A percentile compares a stretch with the other conserved stretches of the same genome.
Conservation (phyloP, 345 rosid genomes). For the Salix purpurea region DNA sequence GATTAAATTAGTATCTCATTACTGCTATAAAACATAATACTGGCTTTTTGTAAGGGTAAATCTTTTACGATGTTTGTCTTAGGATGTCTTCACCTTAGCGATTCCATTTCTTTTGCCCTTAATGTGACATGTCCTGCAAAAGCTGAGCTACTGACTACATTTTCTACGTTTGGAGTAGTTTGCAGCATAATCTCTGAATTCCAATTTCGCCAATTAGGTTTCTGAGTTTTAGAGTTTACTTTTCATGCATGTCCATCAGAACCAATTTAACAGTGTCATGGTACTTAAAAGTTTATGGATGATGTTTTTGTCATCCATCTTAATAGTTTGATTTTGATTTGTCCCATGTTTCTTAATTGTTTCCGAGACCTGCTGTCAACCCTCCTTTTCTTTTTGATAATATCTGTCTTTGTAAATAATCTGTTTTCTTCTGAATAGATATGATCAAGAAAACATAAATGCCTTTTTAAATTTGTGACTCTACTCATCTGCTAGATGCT, state of each 20-base stretch:
- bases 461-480: background rate
- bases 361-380: background rate
- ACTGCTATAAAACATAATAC: background rate
- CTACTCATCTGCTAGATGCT: background rate
- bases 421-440: background rate
- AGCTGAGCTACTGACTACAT: background rate
- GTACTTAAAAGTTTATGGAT: background rate
- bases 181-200: background rate
- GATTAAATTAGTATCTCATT: background rate
- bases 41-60: background rate
- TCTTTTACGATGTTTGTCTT: background rate
- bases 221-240: background rate
- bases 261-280: background rate
- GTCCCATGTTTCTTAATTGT: background rate
- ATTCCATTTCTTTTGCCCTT: too few relatives aligned
- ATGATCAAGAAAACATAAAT: background rate
- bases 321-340: background rate
- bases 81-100: background rate
- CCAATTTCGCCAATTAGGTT: background rate
- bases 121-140: background rate
- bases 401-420: background rate
- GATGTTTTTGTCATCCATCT: background rate
- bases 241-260: background rate
- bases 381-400: background rate
- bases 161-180: background rate